Evolutionary conservation across 1,284 basidiomycete species (phyloP).

Genomic region (Ceratobasidium sp.): DNA sequence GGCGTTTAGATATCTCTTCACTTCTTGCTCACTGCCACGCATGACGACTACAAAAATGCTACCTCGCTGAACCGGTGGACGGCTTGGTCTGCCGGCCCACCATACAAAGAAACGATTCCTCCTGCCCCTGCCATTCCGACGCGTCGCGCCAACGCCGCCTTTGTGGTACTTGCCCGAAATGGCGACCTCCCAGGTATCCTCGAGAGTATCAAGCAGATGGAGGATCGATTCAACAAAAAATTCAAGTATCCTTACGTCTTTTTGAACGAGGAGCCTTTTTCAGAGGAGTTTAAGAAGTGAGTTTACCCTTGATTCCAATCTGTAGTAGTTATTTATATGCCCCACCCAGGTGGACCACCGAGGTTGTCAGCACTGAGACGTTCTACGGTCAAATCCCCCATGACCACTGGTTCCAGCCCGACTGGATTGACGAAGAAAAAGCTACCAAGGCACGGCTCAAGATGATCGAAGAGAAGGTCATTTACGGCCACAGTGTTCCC

Average conservation of each 20-base stretch:
- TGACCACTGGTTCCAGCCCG: slow-evolving; percentile 84
- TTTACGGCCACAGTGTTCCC: slow-evolving; percentile 71
- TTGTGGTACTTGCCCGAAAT: slow-evolving; percentile 64
- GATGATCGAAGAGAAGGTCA: slow-evolving; percentile 84
- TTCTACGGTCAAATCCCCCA: slow-evolving; percentile 86
- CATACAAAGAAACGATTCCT: slow-evolving; percentile 47
- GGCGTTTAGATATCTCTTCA: slow-evolving; percentile 57
- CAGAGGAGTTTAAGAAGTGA: slow-evolving; percentile 81
- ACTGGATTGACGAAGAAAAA: slow-evolving; percentile 81
- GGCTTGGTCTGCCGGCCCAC: slow-evolving; percentile 32
- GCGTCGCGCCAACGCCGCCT: slow-evolving; percentile 59
- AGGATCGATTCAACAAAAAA: slow-evolving; percentile 88
- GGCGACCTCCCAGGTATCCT: slow-evolving; percentile 64
- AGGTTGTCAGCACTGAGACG: slow-evolving; percentile 75
- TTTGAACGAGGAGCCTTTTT: slow-evolving; percentile 85
- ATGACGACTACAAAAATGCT: slow-evolving; percentile 59
- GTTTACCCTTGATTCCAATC: slow-evolving; percentile 1
- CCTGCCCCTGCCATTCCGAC: slow-evolving; percentile 48
- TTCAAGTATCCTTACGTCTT: slow-evolving; percentile 90
- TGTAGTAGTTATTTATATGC: not conserved
- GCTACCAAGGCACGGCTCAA: slow-evolving; percentile 72
- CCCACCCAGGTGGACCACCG: slow-evolving; percentile 65
- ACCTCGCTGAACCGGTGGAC: slow-evolving; percentile 55
- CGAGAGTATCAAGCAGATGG: slow-evolving; percentile 81
- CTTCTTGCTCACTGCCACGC: slow-evolving; percentile 59